phyloP scores from a whole-genome alignment of 345 rosid genomes.

The Luvunga scandens region DNA sequence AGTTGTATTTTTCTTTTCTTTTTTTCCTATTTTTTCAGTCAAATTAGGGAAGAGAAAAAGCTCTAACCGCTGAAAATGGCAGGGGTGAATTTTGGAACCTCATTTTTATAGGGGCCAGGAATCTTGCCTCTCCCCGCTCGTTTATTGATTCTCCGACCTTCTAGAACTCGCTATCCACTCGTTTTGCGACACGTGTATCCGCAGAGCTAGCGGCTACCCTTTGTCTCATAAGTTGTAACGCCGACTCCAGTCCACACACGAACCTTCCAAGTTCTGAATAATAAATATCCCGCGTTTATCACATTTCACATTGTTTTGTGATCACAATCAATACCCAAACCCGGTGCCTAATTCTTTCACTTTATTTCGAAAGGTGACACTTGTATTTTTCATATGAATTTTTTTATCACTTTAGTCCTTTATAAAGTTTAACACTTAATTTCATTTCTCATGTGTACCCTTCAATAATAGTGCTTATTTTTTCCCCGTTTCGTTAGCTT shows the following conservation, averaged over 20 bases:
- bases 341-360: no score
- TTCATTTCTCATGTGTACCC: no score
- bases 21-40: not conserved
- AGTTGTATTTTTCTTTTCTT: no score
- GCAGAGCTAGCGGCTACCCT: no score
- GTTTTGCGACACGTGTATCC: constrained; percentile 35
- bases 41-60: not conserved
- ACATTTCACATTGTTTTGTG: not conserved
- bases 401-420: no score
- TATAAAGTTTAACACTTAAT: no score
- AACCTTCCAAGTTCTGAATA: not conserved
- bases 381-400: no score
- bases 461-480: no score
- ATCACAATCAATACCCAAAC: no score
- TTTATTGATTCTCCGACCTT: constrained; percentile 26
- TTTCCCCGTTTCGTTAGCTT: no score
- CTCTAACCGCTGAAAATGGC: not conserved
- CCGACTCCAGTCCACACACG: not conserved
- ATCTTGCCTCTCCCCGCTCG: not conserved
- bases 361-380: no score
- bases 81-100: not conserved
- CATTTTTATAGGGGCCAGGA: constrained; percentile 23
- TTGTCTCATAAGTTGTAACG: not conserved
- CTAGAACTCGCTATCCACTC: constrained; percentile 40
- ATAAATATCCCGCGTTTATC: not conserved